Base-by-base conservation (phyloP, 352 stramenopile genomes). In the Plasmopara viticola region DNA sequence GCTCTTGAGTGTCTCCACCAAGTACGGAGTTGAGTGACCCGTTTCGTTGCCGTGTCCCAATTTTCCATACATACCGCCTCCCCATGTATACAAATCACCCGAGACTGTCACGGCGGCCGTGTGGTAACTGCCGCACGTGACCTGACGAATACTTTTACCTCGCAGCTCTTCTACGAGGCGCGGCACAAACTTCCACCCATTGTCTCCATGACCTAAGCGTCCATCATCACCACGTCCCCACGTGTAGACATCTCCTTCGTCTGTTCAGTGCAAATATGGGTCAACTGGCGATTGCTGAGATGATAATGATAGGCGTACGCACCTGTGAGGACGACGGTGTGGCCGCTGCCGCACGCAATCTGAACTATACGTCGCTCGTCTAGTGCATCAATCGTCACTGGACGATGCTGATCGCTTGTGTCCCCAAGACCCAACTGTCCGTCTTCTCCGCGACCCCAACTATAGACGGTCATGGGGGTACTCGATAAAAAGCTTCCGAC, bases 151-250 rank as follows among this genome's bases (percentile, higher is more conserved):
- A 35, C 91, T 87, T 62, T 96, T 95, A 55, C 89, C 90, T 33
- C 86, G 86, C 4, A 98, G 65, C 56, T 90, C 82, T 50, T 97
- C 87, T 6, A 94, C 91, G 17, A 97, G 74, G 9, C 94, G 78
- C 17, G 94, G 94, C n/a, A 97, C 92, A 60, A 97, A 98, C 69
- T 98, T 98, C 94, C 94, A 98, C 44, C 92, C 92, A 68, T 97
- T 98, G 61, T 97, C 87, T 58, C 86, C 84, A 48, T 96, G 87
- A n/a, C 89, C 89, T 31, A 97, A 52, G 1, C 89, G 83, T 0
- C 89, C 89, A 60, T 96, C 87, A 53, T 94, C 78, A 2, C 89
- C 89, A 25, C 87, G 68, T 10, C 87, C 87, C 87, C 87, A 96
- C 48, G 87, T 95, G 65, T 87, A 95, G 42, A 96, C 87, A 50